These are phyloP conservation scores for Grammothele lineata DNA, from an alignment of 768 basidiomycete genomes.

Conservation along the genomic window DNA sequence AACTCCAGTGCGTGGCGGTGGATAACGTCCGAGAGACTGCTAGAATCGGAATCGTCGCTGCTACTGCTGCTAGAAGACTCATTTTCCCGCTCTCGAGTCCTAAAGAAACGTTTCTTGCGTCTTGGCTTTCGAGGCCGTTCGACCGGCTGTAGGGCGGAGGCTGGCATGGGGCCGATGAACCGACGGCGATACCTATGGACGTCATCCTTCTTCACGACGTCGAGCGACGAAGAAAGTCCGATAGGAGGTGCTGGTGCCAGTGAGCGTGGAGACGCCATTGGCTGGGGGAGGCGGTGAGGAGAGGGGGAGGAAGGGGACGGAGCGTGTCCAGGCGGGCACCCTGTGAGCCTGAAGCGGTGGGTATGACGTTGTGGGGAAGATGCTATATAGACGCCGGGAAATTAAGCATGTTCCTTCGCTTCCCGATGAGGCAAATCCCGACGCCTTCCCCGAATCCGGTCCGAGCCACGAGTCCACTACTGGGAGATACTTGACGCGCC, in stretches of 20 bases:
- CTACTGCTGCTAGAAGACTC: constrained; percentile 25
- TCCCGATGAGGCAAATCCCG: too few relatives aligned
- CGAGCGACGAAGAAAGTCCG: background rate
- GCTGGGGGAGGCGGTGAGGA: too few relatives aligned
- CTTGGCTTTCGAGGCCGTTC: constrained; percentile 12
- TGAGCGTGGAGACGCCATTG: background rate
- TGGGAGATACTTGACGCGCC: too few relatives aligned
- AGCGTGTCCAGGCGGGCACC: too few relatives aligned
- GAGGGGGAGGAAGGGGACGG: too few relatives aligned
- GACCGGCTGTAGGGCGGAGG: constrained; percentile 40
- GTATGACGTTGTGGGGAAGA: too few relatives aligned
- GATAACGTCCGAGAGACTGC: constrained; percentile 43
- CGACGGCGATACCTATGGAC: constrained; percentile 45
- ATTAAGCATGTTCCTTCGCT: too few relatives aligned
- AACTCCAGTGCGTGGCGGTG: constrained; percentile 59
- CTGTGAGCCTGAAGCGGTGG: too few relatives aligned
- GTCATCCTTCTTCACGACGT: constrained; percentile 13
- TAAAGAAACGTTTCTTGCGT: constrained; percentile 4
- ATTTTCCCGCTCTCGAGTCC: constrained; percentile 6
- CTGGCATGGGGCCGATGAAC: constrained; percentile 78
- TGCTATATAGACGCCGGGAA: too few relatives aligned
- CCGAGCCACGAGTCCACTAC: too few relatives aligned
- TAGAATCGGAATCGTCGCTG: constrained; percentile 21
- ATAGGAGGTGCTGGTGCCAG: background rate
- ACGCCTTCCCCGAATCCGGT: too few relatives aligned